Evolutionary conservation across 768 basidiomycete genomes (phyloP).

Genomic region (Phanerochaete sordida): DNA sequence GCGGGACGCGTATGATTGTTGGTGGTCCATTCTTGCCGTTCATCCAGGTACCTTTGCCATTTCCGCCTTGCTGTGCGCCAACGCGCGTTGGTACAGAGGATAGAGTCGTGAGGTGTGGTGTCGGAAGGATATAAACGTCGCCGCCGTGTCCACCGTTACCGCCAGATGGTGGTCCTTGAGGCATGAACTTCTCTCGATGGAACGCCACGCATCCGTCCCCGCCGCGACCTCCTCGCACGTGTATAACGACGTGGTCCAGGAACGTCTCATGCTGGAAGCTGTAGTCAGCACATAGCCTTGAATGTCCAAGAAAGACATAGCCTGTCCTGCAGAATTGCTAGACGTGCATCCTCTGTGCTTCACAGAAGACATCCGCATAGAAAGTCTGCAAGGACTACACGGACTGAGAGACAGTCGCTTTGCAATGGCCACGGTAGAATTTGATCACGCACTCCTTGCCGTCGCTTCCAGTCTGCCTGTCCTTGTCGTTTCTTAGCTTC

Average conservation of each 20-base stretch:
- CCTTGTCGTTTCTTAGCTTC: slow-evolving; percentile 36
- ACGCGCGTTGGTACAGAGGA: slow-evolving; percentile 67
- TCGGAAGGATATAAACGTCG: slow-evolving; percentile 81
- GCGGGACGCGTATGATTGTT: slow-evolving; percentile 73
- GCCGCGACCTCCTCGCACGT: slow-evolving; percentile 76
- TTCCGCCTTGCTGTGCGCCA: slow-evolving; percentile 58
- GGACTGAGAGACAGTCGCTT: too few relatives aligned
- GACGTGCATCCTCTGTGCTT: neutral
- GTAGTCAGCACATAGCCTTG: neutral
- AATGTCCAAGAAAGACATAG: slow-evolving; percentile 46
- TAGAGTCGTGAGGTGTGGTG: slow-evolving; percentile 73
- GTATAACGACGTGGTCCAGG: slow-evolving; percentile 79
- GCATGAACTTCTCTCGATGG: slow-evolving; percentile 82
- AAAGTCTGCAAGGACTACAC: neutral
- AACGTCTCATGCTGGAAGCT: slow-evolving; percentile 40
- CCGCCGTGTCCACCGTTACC: slow-evolving; percentile 91
- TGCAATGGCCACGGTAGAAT: neutral
- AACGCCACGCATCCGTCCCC: slow-evolving; percentile 93
- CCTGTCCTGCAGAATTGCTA: slow-evolving; percentile 36
- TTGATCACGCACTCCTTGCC: slow-evolving; percentile 52
- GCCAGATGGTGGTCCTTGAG: slow-evolving; percentile 87
- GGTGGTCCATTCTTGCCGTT: slow-evolving; percentile 77
- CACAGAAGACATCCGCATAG: slow-evolving; percentile 9
- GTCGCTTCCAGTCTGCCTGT: slow-evolving; percentile 73
- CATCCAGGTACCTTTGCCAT: slow-evolving; percentile 85